Base-by-base conservation (phyloP, 2,329 filamentous ascomycete genomes). In the Hymenoscyphus infarciens region DNA sequence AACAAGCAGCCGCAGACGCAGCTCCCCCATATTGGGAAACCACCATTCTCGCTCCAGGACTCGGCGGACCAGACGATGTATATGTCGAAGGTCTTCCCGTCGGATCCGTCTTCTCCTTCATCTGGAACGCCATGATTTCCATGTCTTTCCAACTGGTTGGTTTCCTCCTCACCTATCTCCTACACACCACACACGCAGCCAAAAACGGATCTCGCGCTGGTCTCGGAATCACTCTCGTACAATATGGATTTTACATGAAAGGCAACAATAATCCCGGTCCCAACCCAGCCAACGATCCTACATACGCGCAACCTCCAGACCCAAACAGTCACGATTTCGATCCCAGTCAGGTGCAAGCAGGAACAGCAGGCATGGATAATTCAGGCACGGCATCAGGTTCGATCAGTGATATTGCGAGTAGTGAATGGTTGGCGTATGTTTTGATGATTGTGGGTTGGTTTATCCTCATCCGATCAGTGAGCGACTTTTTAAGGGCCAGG, bases 1-100 rank as follows among this genome's bases (percentile, higher is more conserved):
- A 99, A 82, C 94, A 98, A 85, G 95, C 95, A 16, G 95, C 95
- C 2, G 94, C 94, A 52, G 95, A 99, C 76, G 90, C 92, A 27
- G 95, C 95, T 56, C 95, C 95, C 1, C 95, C 95, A 0, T 99
- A 99, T 77, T 99, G 95, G 95, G 95, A 99, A 80, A 99, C 95
- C 5, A 98, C 95, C 0, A 97, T 99, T 68, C 84, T 99, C 59
- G 94, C 93, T 0, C 95, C 95, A 0, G 95, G 94, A 61, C 86
- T 95, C 68, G 90, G 90, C 59, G 90, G 90, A n/a, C 86, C 88
- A 45, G 93, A 98, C 74, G 95, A 99, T 76, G 94, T 99, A 56
- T 99, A 95, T 73, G 90, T 99, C 62, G 95, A 99, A 74, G 95
- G 95, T 71, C 88, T 99, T 73, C 92, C 96, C 2, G 95, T 96